These are phyloP conservation scores for Rugonectria rugulosa DNA, from an alignment of 2,329 filamentous ascomycete species.

Conservation along the genomic window DNA sequence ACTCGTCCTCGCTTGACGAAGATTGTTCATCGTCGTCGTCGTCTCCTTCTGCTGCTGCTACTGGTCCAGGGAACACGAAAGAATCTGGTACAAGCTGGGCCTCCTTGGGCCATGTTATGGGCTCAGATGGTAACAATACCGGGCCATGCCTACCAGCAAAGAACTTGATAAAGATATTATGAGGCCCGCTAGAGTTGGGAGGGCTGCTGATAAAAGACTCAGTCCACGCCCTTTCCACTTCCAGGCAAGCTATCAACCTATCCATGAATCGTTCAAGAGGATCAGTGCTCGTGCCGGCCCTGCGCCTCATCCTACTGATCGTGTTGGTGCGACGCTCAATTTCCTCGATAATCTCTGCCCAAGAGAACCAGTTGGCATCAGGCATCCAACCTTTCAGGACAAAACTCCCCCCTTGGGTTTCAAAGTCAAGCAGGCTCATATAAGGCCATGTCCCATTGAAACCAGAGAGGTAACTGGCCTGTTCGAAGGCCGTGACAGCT, in stretches of 20 bases:
- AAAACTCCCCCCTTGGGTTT: constrained; percentile 48
- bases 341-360: constrained; percentile 40
- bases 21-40: constrained; percentile 16
- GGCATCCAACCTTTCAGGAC: constrained; percentile 55
- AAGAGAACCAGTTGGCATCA: constrained; percentile 45
- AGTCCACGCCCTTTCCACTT: constrained; percentile 54
- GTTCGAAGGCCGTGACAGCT: constrained; percentile 26
- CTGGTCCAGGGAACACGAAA: constrained; percentile 13
- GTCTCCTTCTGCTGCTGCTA: not conserved
- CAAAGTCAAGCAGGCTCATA: constrained; percentile 45
- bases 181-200: constrained; percentile 38
- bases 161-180: constrained; percentile 45
- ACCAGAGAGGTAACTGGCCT: constrained; percentile 35
- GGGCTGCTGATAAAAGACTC: constrained; percentile 36
- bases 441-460: constrained; percentile 43
- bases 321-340: constrained; percentile 38
- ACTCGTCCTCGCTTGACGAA: constrained; percentile 30
- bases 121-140: not conserved
- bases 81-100: constrained; percentile 35
- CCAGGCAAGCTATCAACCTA: constrained; percentile 50
- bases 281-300: constrained; percentile 8
- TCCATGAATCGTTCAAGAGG: constrained; percentile 33
- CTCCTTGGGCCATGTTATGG: constrained; percentile 37
- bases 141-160: constrained; percentile 19
- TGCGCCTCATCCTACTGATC: constrained; percentile 22